phyloP scores from a whole-genome alignment of 1,284 basidiomycete species.

The Polyporus tsugae region DNA sequence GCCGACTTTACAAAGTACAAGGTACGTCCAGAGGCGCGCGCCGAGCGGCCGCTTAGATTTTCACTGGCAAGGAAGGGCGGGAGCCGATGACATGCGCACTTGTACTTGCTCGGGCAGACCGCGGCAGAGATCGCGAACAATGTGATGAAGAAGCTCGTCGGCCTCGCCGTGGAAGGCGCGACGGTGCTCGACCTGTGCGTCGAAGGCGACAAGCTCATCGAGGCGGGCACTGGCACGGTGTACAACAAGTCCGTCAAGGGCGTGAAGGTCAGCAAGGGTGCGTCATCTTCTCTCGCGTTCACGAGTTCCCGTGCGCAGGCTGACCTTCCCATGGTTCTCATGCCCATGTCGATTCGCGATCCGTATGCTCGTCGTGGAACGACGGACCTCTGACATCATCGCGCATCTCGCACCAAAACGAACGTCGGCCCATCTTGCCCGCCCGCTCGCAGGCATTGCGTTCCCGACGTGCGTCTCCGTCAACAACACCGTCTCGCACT shows the following conservation, averaged over 20 bases:
- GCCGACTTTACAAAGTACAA: constrained; percentile 88
- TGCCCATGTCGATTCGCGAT: not conserved
- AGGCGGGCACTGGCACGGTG: constrained; percentile 84
- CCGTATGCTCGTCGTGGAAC: not conserved
- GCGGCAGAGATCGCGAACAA: constrained; percentile 91
- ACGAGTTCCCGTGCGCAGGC: not conserved
- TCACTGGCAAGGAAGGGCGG: constrained; percentile 6
- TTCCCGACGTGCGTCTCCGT: constrained; percentile 96
- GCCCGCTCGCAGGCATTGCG: constrained; percentile 74
- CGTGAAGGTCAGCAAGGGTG: constrained; percentile 88
- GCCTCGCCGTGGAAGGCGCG: constrained; percentile 79
- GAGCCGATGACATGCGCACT: not conserved
- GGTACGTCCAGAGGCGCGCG: constrained; percentile 49
- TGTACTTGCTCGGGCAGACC: constrained; percentile 53
- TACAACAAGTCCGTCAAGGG: constrained; percentile 93
- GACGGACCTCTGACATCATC: not conserved
- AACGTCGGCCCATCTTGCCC: not conserved
- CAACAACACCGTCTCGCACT: constrained; percentile 88
- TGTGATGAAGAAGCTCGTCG: constrained; percentile 88
- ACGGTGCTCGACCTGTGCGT: constrained; percentile 92
- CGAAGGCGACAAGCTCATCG: constrained; percentile 92
- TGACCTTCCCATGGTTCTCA: not conserved
- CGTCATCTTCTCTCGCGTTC: constrained; percentile 39
- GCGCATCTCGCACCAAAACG: not conserved
- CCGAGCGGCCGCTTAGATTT: constrained; percentile 27